Conservation (phyloP, 1,284 basidiomycete genomes). For the Apiotrichum montevideense region DNA sequence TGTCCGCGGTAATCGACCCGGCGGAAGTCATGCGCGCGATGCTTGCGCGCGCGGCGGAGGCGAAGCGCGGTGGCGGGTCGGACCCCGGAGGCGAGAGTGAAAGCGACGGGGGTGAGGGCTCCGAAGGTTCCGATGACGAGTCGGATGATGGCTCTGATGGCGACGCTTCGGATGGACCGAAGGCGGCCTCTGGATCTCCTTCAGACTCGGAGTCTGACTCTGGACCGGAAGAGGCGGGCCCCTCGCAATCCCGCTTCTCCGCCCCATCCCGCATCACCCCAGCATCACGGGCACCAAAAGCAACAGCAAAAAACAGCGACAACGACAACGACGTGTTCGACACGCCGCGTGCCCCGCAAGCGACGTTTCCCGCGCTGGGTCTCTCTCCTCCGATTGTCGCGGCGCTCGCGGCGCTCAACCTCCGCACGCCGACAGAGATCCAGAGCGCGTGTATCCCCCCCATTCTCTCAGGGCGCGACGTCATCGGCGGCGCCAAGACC, state of each 20-base stretch:
- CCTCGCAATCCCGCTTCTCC: neutral
- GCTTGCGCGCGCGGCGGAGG: conserved; percentile 39
- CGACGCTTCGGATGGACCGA: neutral
- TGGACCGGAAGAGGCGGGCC: neutral
- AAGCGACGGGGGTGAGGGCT: conserved; percentile 13
- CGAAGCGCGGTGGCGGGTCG: conserved; percentile 13
- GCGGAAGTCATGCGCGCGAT: conserved; percentile 38
- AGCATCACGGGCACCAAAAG: conserved; percentile 11
- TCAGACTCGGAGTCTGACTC: neutral
- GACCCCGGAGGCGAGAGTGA: neutral
- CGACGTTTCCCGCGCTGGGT: conserved; percentile 63
- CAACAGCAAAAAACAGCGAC: conserved; percentile 19
- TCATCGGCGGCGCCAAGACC: conserved; percentile 95
- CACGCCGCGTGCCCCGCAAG: conserved; percentile 63
- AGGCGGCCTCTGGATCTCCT: neutral
- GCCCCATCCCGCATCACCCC: conserved; percentile 21
- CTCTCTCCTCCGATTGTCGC: conserved; percentile 64
- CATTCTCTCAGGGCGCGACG: conserved; percentile 77
- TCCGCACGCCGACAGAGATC: conserved; percentile 78
- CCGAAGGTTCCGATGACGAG: conserved; percentile 1
- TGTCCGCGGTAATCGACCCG: conserved; percentile 28
- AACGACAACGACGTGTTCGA: conserved; percentile 2
- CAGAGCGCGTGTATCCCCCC: conserved; percentile 86
- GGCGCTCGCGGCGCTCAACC: conserved; percentile 75
- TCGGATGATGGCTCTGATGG: neutral